Conservation (phyloP, 2,329 filamentous ascomycete species). For the Xylaria sp. region DNA sequence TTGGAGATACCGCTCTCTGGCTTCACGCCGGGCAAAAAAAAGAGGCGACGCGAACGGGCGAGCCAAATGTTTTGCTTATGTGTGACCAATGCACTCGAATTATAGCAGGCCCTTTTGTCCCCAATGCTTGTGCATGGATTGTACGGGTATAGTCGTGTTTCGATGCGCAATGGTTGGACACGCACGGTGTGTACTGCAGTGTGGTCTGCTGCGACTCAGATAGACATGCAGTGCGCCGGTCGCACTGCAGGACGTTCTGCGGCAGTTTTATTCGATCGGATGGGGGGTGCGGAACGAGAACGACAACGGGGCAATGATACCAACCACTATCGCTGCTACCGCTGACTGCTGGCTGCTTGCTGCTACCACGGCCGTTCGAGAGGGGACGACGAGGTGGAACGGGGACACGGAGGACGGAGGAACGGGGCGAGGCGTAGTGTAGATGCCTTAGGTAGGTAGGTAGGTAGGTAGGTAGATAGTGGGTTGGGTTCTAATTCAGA, state of each 20-base stretch:
- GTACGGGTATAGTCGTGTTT: constrained; percentile 30
- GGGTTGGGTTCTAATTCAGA: constrained; percentile 31
- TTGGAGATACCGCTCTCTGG: neutral
- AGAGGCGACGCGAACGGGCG: constrained; percentile 15
- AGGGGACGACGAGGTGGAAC: constrained; percentile 22
- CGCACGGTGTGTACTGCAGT: constrained; percentile 25
- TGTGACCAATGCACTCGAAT: constrained; percentile 28
- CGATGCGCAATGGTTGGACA: constrained; percentile 29
- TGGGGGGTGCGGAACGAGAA: constrained; percentile 42
- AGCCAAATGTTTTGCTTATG: constrained; percentile 22
- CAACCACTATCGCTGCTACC: constrained; percentile 4
- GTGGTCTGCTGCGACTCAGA: constrained; percentile 39
- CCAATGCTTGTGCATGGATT: constrained; percentile 20
- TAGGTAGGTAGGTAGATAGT: neutral
- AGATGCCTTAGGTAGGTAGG: neutral
- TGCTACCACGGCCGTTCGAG: constrained; percentile 13
- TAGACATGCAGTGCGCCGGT: constrained; percentile 46
- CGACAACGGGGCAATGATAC: constrained; percentile 30
- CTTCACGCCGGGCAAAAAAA: neutral
- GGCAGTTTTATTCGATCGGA: constrained; percentile 48
- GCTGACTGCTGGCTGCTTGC: neutral
- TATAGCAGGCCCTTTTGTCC: constrained; percentile 22
- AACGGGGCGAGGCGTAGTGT: neutral
- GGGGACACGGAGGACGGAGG: constrained; percentile 5
- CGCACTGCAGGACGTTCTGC: constrained; percentile 47